phyloP scores from a whole-genome alignment of 176 grass and related monocot species.

The Zea luxurians region DNA sequence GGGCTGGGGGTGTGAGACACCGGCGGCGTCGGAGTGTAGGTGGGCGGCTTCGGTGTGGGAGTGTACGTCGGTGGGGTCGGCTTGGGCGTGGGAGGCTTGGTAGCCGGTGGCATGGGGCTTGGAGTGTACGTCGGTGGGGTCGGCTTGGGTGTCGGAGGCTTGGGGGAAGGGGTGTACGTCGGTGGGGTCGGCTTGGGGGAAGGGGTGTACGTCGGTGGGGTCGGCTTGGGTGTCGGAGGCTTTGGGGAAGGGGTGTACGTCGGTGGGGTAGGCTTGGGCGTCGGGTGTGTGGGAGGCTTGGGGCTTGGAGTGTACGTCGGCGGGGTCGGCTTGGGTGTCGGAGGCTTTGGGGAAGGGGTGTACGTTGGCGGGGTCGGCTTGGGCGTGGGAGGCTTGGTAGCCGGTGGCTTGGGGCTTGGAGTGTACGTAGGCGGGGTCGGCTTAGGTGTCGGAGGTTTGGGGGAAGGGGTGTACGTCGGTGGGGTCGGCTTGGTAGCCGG shows the following conservation, averaged over 20 bases:
- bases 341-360: background rate
- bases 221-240: background rate
- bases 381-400: background rate
- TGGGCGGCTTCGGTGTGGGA: background rate
- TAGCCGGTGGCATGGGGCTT: background rate
- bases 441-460: background rate
- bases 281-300: background rate
- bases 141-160: background rate
- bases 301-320: background rate
- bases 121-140: background rate
- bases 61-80: background rate
- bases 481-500: background rate
- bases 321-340: background rate
- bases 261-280: background rate
- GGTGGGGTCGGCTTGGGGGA: background rate
- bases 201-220: background rate
- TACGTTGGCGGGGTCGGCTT: background rate
- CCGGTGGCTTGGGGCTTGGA: background rate
- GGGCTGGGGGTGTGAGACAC: constrained; percentile 22
- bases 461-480: background rate
- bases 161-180: background rate
- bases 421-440: background rate
- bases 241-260: background rate
- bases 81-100: background rate
- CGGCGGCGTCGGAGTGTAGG: constrained; percentile 24